Evolutionary conservation across 164 flowering plant species (phyloP).

Genomic region (Piper longum): DNA sequence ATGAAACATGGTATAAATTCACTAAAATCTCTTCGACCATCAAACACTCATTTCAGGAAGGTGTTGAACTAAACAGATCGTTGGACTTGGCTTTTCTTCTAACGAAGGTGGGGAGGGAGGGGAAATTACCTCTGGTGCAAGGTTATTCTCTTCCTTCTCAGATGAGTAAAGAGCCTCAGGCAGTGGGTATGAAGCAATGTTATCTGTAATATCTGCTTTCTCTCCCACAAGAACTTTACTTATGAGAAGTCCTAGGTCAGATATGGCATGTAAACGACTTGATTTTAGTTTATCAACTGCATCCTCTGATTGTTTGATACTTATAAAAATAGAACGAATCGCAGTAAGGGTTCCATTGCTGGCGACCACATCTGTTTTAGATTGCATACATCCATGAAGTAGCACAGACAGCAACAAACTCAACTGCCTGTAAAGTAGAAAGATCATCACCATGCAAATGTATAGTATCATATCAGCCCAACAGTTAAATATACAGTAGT

Average conservation of each 20-base stretch:
- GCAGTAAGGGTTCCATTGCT: conserved; percentile 28
- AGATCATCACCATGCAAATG: background rate
- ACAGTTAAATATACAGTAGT: no score
- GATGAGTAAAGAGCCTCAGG: conserved; percentile 49
- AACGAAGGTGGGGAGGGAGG: no score
- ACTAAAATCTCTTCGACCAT: background rate
- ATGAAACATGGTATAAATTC: background rate
- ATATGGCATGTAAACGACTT: conserved; percentile 69
- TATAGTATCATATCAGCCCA: background rate
- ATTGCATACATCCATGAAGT: conserved; percentile 58
- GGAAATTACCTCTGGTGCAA: conserved; percentile 7
- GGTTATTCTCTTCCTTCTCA: conserved; percentile 32
- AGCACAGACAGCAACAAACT: conserved; percentile 53
- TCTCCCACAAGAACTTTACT: conserved; percentile 44
- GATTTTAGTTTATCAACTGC: conserved; percentile 46
- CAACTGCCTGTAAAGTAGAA: conserved; percentile 40
- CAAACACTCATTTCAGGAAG: background rate
- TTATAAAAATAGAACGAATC: conserved; percentile 39
- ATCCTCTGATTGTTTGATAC: conserved; percentile 67
- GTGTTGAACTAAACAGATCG: no score
- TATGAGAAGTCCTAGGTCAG: conserved; percentile 74
- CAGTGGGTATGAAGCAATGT: conserved; percentile 25
- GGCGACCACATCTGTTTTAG: conserved; percentile 28
- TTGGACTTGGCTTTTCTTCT: no score
- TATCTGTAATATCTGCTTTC: conserved; percentile 27